Conservation (phyloP, 2,329 filamentous ascomycete species). For the Xylariaceae sp. region DNA sequence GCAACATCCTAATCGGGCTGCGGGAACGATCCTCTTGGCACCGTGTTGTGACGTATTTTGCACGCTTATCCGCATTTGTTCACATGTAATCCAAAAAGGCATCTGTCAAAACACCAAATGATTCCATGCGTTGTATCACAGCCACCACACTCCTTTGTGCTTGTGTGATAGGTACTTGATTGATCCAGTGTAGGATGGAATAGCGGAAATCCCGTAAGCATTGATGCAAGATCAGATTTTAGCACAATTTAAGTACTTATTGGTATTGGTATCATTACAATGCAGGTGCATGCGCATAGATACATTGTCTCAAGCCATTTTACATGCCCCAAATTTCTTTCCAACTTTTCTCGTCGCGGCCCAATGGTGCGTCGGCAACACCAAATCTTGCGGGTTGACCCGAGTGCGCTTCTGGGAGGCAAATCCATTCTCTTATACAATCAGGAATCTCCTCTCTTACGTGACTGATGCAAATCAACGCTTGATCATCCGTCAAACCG, state of each 20-base stretch:
- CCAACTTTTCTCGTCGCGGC: conserved; percentile 57
- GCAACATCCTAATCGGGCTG: too few species aligned
- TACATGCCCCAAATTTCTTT: conserved; percentile 59
- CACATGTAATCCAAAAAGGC: too few species aligned
- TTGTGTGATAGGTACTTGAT: too few species aligned
- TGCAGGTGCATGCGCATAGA: not conserved
- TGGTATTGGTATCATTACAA: not conserved
- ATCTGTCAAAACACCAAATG: too few species aligned
- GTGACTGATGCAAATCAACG: conserved; percentile 89
- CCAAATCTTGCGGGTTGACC: conserved; percentile 60
- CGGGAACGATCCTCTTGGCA: too few species aligned
- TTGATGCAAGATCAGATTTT: not conserved
- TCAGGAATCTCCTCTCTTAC: conserved; percentile 85
- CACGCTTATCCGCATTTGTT: too few species aligned
- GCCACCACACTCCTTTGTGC: too few species aligned
- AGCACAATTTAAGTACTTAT: not conserved
- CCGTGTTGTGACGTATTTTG: too few species aligned
- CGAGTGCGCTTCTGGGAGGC: conserved; percentile 71
- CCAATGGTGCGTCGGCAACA: conserved; percentile 57
- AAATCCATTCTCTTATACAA: conserved; percentile 79
- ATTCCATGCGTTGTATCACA: too few species aligned
- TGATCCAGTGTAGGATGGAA: too few species aligned
- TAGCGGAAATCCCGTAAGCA: too few species aligned
- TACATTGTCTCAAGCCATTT: conserved; percentile 1
- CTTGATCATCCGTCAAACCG: conserved; percentile 68